A percentile compares a stretch with the other conserved stretches of the same genome.
These are phyloP conservation scores for Schizosaccharomyces octosporus DNA, from an alignment of 805 yeast species.

Conservation along the genomic window DNA sequence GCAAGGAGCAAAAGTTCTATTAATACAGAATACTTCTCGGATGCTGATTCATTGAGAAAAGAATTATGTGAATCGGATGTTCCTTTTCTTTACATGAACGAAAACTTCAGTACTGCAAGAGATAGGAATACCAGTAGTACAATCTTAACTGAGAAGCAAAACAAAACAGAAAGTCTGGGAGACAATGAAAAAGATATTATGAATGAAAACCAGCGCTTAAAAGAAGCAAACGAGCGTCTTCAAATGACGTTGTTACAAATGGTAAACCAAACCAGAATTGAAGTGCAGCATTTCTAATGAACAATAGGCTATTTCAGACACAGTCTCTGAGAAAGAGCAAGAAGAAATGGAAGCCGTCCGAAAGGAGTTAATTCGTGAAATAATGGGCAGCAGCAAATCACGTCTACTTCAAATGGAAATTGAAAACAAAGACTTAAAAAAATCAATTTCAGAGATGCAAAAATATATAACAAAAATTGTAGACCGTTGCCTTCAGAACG, in stretches of 20 bases:
- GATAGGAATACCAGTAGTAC: too few species aligned
- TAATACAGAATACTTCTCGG: too few species aligned
- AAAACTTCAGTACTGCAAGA: too few species aligned
- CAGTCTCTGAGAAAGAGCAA: background rate
- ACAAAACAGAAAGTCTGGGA: too few species aligned
- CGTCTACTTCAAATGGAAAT: background rate
- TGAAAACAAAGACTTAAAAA: background rate
- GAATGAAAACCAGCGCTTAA: background rate
- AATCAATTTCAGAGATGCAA: background rate
- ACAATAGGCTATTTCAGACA: background rate
- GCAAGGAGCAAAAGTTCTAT: too few species aligned
- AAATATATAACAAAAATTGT: background rate
- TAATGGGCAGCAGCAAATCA: background rate
- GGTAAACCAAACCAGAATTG: background rate
- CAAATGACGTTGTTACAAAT: background rate
- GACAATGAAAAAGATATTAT: background rate
- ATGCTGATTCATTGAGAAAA: too few species aligned
- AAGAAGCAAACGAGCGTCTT: background rate
- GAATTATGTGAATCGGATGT: too few species aligned
- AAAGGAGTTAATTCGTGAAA: background rate
- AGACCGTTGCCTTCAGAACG: background rate
- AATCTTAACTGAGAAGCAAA: too few species aligned
- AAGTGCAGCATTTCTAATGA: background rate
- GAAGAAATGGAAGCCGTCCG: background rate
- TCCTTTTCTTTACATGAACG: too few species aligned